phyloP scores from a whole-genome alignment of 2,329 filamentous ascomycete species.

The Diaporthe destruens region DNA sequence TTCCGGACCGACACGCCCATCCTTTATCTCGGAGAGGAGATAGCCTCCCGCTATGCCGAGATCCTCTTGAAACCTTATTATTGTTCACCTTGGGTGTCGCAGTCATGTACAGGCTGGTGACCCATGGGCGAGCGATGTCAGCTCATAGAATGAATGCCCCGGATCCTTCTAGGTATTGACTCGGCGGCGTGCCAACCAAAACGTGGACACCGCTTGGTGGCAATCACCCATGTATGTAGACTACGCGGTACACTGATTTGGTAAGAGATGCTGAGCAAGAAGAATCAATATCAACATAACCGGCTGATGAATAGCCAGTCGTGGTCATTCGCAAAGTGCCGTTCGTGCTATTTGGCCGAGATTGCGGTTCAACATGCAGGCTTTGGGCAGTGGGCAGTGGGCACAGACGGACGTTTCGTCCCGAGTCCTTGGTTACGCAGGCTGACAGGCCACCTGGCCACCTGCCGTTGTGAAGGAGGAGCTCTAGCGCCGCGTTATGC shows the following conservation, averaged over 20 bases:
- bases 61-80: neutral
- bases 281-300: neutral
- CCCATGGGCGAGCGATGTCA: neutral
- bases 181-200: neutral
- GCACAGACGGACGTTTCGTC: conserved; percentile 16
- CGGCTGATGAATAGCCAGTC: too few species aligned
- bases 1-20: neutral
- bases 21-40: neutral
- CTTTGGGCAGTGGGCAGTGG: neutral
- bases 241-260: neutral
- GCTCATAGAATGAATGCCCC: neutral
- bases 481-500: conserved; percentile 18
- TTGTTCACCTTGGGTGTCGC: neutral
- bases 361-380: neutral
- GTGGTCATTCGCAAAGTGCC: neutral
- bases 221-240: neutral
- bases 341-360: neutral
- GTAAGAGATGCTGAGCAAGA: neutral
- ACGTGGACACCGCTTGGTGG: neutral
- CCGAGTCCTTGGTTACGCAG: conserved; percentile 7
- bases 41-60: neutral
- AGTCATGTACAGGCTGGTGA: neutral
- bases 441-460: neutral
- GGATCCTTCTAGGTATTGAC: neutral
- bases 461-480: neutral